Conservation (phyloP, 2,329 filamentous ascomycete species). For the Colletotrichum brevisporum region DNA sequence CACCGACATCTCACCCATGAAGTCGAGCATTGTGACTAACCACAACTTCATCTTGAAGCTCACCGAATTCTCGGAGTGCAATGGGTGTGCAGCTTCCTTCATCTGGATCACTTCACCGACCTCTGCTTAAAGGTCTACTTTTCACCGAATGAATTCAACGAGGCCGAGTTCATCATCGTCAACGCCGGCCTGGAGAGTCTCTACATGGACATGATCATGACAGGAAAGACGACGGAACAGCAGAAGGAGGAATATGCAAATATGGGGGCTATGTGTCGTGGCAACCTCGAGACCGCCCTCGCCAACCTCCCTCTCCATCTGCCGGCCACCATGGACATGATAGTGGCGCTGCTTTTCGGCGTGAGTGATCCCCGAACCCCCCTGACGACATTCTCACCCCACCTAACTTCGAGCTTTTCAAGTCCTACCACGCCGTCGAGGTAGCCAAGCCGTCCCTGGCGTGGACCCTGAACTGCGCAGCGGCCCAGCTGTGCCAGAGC, state of each 20-base stretch:
- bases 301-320: conserved; percentile 50
- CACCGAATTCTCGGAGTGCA: conserved; percentile 33
- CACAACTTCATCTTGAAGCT: background rate
- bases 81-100: conserved; percentile 50
- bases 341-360: conserved; percentile 42
- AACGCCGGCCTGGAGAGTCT: conserved; percentile 51
- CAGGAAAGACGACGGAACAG: conserved; percentile 15
- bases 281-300: conserved; percentile 50
- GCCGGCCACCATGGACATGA: conserved; percentile 48
- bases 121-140: conserved; percentile 52
- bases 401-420: background rate
- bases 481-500: conserved; percentile 50
- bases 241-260: conserved; percentile 45
- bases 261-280: conserved; percentile 45
- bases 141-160: conserved; percentile 47
- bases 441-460: conserved; percentile 50
- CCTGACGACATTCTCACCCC: background rate
- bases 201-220: conserved; percentile 45
- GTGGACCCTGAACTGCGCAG: conserved; percentile 50
- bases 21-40: background rate
- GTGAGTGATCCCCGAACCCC: conserved; percentile 29
- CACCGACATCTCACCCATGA: background rate
- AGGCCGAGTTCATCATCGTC: conserved; percentile 52
- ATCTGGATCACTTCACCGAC: conserved; percentile 49
- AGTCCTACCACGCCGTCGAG: conserved; percentile 51